These are phyloP conservation scores for Clarireedia paspali DNA, from an alignment of 2,329 filamentous ascomycete species.

Conservation along the genomic window DNA sequence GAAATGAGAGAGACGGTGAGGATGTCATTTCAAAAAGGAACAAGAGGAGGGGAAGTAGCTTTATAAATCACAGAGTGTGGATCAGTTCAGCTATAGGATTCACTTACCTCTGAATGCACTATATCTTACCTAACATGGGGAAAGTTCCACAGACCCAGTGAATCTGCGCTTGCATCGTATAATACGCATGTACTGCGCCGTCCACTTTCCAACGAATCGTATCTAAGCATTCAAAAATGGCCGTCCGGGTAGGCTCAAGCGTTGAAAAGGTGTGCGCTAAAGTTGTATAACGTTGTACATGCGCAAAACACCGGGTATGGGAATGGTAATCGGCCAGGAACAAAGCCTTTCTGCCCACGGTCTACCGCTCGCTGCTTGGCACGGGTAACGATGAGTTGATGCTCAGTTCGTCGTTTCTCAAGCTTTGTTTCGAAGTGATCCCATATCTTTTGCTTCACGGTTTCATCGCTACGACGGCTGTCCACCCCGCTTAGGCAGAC, in stretches of 20 bases:
- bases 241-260: not conserved
- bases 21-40: not conserved
- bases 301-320: not conserved
- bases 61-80: slow-evolving; percentile 4
- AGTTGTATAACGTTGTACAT: not conserved
- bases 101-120: not conserved
- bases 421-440: not conserved
- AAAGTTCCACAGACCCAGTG: not conserved
- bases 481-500: no score
- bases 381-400: no score
- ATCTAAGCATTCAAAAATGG: no score
- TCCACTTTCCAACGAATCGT: not conserved
- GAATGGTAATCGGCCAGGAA: no score
- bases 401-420: not conserved
- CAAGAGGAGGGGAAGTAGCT: not conserved
- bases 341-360: no score
- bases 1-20: not conserved
- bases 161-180: not conserved
- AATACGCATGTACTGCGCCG: not conserved
- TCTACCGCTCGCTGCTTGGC: no score
- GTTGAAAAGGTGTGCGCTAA: not conserved
- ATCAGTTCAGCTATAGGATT: slow-evolving; percentile 1
- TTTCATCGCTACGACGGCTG: not conserved
- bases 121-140: not conserved
- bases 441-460: not conserved